Percentiles rank a stretch among this genome's conserved stretches.
These are phyloP conservation scores for Acacia melanoxylon DNA, from an alignment of 306 rosid genomes.

Conservation along the genomic window DNA sequence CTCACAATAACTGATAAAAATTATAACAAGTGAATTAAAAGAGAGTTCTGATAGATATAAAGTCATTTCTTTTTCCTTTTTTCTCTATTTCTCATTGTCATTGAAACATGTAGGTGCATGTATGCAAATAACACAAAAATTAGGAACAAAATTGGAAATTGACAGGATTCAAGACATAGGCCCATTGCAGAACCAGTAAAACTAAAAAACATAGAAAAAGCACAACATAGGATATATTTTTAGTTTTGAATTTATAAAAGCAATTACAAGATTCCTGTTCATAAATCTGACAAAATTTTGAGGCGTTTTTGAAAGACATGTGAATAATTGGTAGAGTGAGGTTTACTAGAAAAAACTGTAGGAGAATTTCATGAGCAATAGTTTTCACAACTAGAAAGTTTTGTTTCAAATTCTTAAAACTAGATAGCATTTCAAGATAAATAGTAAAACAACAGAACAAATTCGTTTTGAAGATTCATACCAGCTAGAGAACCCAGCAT, in stretches of 20 bases:
- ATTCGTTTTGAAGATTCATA: neutral
- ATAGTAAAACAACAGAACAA: neutral
- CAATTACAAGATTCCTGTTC: neutral
- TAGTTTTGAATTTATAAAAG: neutral
- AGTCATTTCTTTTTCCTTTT: neutral
- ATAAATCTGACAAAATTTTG: neutral
- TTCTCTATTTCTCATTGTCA: neutral
- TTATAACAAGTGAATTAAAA: neutral
- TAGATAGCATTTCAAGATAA: neutral
- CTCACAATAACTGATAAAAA: conserved; percentile 69
- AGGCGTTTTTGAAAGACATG: neutral
- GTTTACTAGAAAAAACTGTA: neutral
- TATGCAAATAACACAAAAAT: neutral
- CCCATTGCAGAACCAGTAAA: conserved; percentile 1
- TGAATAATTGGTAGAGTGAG: neutral
- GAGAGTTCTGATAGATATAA: neutral
- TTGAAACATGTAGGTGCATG: neutral
- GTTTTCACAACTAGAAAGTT: neutral
- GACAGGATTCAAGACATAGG: neutral
- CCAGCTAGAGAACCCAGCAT: neutral
- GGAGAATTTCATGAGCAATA: neutral
- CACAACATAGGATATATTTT: neutral
- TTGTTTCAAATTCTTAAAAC: neutral
- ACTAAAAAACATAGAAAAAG: neutral
- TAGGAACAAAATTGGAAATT: neutral